Evolutionary conservation across 2,329 filamentous ascomycete species (phyloP), one percentile per base, ranked within the genome.

Genomic region (Fusarium denticulatum): DNA sequence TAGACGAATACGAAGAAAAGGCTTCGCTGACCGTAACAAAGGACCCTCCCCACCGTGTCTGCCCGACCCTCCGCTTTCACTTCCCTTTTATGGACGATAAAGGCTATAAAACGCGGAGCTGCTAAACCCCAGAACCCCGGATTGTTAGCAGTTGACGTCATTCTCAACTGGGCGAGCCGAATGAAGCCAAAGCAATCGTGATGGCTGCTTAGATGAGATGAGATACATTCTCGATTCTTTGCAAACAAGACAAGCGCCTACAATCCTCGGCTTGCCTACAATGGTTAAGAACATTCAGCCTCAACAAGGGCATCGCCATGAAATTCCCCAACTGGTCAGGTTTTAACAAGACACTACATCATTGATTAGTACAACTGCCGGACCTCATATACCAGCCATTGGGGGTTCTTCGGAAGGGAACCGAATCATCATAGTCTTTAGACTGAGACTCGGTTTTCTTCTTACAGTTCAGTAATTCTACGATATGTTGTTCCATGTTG

Each of bases 141-240:
- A 50, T 45, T 45, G 36, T 60, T 43, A 40, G 15, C n/a, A 9
- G 10, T 52, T 77, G 70, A 77, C 76, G 76, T 77, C 76, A 77
- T 59, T 16, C 18, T 49, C 32, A 16, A 46, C 37, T 46, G 12
- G 24, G 63, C 65, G 67, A 60, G 57, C 75, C 73, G 73, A 75
- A 73, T 72, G 36, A 34, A 59, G 24, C 59, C 28, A 37, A 60
- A 34, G 30, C 40, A 61, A 61, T 71, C 58, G 37, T 22, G 32
- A 58, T 60, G 57, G 11, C 12, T 53, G 57, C 34, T 34, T 10
- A 43, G 50, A 24, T 62, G 36, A 62, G 50, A 37, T 52, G 24
- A 53, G 34, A 46, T n/a, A 30, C n/a, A 20, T 26, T 16, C 10
- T 55, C 30, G 8, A 36, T 18, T 36, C 34, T 36, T 4, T 39